These are phyloP conservation scores for Tuber aestivum DNA, from an alignment of 495 filamentous ascomycete genomes.

Conservation along the genomic window DNA sequence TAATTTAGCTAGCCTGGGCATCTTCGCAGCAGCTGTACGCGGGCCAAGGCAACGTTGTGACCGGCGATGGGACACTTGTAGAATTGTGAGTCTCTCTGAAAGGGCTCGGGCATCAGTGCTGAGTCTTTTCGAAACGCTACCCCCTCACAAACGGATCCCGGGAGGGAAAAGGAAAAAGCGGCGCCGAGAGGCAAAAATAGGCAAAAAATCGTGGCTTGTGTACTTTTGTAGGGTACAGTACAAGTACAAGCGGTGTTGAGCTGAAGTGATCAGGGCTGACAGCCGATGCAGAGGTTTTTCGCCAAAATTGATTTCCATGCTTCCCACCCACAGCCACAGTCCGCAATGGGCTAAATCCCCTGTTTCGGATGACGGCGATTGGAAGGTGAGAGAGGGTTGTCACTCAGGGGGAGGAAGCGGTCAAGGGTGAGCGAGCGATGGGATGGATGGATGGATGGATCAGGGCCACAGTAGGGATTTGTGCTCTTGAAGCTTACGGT, in stretches of 20 bases:
- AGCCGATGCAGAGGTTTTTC: not conserved
- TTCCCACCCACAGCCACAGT: not conserved
- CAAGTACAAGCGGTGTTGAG: not conserved
- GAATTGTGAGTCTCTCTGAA: not conserved
- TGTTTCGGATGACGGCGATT: not conserved
- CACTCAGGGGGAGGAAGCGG: not conserved
- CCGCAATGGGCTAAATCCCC: not conserved
- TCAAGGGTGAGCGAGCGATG: not conserved
- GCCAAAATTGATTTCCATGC: not conserved
- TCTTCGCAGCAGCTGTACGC: not conserved
- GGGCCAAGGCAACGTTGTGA: too few relatives aligned
- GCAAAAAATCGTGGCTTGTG: too few relatives aligned
- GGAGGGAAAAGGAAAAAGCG: too few relatives aligned
- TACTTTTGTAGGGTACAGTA: too few relatives aligned
- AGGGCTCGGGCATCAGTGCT: not conserved
- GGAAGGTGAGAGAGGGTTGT: not conserved
- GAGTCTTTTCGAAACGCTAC: not conserved
- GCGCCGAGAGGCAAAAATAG: too few relatives aligned
- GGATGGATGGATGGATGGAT: not conserved
- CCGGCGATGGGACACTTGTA: not conserved
- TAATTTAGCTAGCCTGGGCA: not conserved
- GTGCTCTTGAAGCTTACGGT: not conserved
- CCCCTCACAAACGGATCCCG: too few relatives aligned
- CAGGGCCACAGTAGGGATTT: not conserved
- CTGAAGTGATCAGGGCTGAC: not conserved